Evolutionary conservation across 495 filamentous ascomycete genomes (phyloP).

Genomic region (Trypethelium eluteriae): DNA sequence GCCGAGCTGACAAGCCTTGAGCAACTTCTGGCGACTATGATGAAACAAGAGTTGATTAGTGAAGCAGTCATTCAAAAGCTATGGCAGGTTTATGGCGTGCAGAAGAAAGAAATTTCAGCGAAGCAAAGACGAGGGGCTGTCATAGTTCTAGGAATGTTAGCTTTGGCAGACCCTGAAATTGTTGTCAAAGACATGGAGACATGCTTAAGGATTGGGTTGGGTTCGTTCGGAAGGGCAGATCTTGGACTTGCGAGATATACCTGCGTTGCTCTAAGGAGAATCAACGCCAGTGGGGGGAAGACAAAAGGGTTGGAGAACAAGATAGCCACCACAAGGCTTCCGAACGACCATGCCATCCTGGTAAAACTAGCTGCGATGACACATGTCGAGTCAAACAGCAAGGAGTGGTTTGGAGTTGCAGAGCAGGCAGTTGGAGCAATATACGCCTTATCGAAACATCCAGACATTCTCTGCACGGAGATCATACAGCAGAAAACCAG

Average conservation of each 20-base stretch:
- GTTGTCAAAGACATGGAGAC: constrained; percentile 89
- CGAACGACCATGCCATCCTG: constrained; percentile 86
- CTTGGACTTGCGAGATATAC: constrained; percentile 88
- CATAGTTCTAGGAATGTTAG: constrained; percentile 95
- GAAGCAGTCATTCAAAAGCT: constrained; percentile 84
- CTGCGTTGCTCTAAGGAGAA: constrained; percentile 82
- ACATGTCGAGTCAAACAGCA: constrained; percentile 75
- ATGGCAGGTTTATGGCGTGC: constrained; percentile 95
- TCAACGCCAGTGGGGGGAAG: constrained; percentile 63
- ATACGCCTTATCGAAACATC: constrained; percentile 89
- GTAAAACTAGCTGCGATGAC: constrained; percentile 70
- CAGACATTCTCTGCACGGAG: constrained; percentile 87
- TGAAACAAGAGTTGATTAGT: constrained; percentile 80
- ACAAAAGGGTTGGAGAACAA: constrained; percentile 45
- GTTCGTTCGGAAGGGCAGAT: constrained; percentile 68
- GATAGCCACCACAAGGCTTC: constrained; percentile 60
- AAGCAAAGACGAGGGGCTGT: constrained; percentile 90
- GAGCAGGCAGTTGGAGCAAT: constrained; percentile 96
- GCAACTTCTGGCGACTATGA: constrained; percentile 93
- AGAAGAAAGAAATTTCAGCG: constrained; percentile 84
- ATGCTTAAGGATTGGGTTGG: constrained; percentile 84
- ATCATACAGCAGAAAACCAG: constrained; percentile 81
- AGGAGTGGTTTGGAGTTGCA: constrained; percentile 94
- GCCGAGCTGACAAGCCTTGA: constrained; percentile 93
- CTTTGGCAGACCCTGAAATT: constrained; percentile 83